Base-by-base conservation (phyloP, 2,329 filamentous ascomycete genomes). In the Purpureocillium takamizusanense region DNA sequence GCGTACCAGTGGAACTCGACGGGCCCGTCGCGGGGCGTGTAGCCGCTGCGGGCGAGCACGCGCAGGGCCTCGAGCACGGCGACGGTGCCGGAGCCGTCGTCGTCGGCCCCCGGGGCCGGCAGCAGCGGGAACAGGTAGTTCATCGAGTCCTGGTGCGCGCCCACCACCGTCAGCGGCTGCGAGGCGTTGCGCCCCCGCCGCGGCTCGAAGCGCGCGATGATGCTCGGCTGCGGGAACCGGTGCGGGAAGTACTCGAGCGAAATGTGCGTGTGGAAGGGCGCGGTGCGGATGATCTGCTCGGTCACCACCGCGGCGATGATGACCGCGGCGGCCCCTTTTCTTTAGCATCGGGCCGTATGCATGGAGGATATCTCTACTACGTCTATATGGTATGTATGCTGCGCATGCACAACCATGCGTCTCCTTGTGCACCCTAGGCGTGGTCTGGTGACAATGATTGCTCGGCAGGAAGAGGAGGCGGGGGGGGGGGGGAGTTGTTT, bases 1-100 rank as follows among this genome's bases (percentile, higher is more conserved):
- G 76, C 79, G 60, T 86, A 87, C 82, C 82, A 88, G 56, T 85
- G 81, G 56, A 86, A 86, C 59, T 86, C 83, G 38, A 87, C 61
- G 0, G 80, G 57, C 0, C 57, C 57, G 7, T 57, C 48, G 21
- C 49, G 40, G 3, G 59, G 59, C 14, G 52, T 44, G 36, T 46
- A 61, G 1, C 57, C 58, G 18, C 47, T 67, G 37, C 72, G 59
- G 11, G 76, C 72, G 46, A 86, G 65, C 38, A 82, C 76, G 23
- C 81, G 72, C 44, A 87, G 67, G 2, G 81, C 78, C 56, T 87
- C 82, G 9, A 86, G 69, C 42, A 86, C 86, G 8, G 80, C 86
- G 29, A 86, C 80, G 0, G 81, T 82, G 33, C 79, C 80, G 42
- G 77, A 81, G 35, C 81, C 78, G 52, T 86, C 82, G 45, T 87